phyloP scores from a whole-genome alignment of 306 rosid species.

The Begonia peltatifolia region DNA sequence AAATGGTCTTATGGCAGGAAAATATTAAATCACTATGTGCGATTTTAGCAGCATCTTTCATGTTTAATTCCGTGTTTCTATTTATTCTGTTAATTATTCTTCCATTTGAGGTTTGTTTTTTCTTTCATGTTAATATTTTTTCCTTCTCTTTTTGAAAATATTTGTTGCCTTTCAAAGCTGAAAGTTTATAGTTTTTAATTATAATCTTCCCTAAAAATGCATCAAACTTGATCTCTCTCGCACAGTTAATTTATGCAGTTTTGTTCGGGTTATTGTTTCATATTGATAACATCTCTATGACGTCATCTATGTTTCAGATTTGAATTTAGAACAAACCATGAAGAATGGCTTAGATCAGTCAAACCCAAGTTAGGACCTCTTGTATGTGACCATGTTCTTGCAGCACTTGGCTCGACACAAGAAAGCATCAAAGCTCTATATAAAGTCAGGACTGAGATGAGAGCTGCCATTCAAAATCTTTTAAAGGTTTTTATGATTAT shows the following conservation, averaged over 20 bases:
- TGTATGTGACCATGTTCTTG: conserved; percentile 35
- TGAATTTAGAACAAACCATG: conserved; percentile 79
- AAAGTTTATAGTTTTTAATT: too few species aligned
- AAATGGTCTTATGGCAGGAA: too few species aligned
- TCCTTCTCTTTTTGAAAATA: too few species aligned
- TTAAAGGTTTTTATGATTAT: conserved; percentile 40
- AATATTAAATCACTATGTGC: too few species aligned
- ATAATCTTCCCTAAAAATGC: too few species aligned
- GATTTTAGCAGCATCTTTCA: too few species aligned
- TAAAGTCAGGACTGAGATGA: conserved; percentile 74
- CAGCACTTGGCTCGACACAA: conserved; percentile 37
- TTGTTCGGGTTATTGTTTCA: not conserved
- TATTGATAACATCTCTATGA: conserved; percentile 5
- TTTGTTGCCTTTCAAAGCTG: too few species aligned
- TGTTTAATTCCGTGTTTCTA: too few species aligned
- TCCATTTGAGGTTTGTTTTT: too few species aligned
- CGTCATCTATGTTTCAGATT: conserved; percentile 41
- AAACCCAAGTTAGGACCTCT: conserved; percentile 49
- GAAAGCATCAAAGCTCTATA: conserved; percentile 54
- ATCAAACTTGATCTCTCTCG: too few species aligned
- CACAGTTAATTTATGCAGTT: not conserved
- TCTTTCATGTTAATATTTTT: too few species aligned
- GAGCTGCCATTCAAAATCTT: conserved; percentile 57
- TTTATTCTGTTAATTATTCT: too few species aligned
- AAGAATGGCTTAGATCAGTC: conserved; percentile 68